Base-by-base conservation (phyloP, 176 grass and related monocot genomes). In the Lolium perenne region DNA sequence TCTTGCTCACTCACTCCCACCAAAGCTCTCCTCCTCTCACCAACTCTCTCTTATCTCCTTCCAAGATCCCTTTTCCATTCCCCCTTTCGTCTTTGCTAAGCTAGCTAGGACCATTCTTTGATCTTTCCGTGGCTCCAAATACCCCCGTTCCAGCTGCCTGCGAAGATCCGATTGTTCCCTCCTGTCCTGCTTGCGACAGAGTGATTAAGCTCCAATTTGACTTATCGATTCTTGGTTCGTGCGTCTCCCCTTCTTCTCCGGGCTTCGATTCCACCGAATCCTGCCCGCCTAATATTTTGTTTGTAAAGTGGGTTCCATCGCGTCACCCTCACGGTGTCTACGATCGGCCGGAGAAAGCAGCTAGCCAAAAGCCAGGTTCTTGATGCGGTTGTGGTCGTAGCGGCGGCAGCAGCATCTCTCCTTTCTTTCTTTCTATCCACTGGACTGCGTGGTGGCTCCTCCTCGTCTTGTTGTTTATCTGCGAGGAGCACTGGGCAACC, bases 211-310 rank as follows among this genome's bases (percentile, higher is more conserved):
- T 87, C 67, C 16, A 68, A 84, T 84, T 90, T n/a, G 21, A 77
- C 68, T 20, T 58, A 6, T 54, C 10, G 11, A 15, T 60, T 18
- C 47, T 79, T 43, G 56, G 61, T 63, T 84, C 38, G 20, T 70
- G 18, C 47, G 65, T 8, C 3, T 41, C 17, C 81, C 84, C 87
- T 77, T 61, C 48, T 46, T 84, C 85, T 68, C 88, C 59, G 79
- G 88, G 85, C 81, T 85, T 88, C 86, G 82, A 90, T 95, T 88
- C 85, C 60, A 63, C 92, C 89, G 73, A 94, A 94, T 94, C 93
- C 86, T 16, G 58, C 74, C 63, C 47, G 53, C 75, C 80, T 55
- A 62, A 76, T 86, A 90, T 77, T 41, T 68, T 70, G 40, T 68
- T 76, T 61, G 6, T 70, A 80, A 92, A 90, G 93, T 92, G 75